phyloP scores from a whole-genome alignment of 2,329 filamentous ascomycete species.

The Diplodia sapinea region DNA sequence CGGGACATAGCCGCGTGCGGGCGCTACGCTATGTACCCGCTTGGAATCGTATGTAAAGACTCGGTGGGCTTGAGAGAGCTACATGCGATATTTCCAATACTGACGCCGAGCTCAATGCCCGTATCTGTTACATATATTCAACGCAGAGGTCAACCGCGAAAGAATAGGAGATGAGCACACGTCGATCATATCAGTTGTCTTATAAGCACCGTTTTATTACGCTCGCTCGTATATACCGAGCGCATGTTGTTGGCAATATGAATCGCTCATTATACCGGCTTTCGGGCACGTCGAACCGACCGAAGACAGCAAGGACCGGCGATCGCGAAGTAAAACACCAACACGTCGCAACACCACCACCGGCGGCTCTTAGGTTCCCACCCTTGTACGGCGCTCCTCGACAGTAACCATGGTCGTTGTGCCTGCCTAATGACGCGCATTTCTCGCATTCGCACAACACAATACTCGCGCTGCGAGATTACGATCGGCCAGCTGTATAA shows the following conservation, averaged over 20 bases:
- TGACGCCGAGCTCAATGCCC: slow-evolving; percentile 13
- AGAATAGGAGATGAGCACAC: slow-evolving; percentile 18
- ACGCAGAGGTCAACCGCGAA: slow-evolving; percentile 1
- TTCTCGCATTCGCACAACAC: slow-evolving; percentile 21
- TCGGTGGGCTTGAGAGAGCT: slow-evolving; percentile 3
- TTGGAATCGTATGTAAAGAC: slow-evolving; percentile 1
- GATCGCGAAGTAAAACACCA: not conserved
- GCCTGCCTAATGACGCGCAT: slow-evolving; percentile 8
- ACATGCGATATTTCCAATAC: slow-evolving; percentile 17
- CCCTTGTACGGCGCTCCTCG: not conserved
- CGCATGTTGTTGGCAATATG: slow-evolving; percentile 5
- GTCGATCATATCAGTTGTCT: not conserved
- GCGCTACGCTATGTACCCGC: slow-evolving; percentile 16
- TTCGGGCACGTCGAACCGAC: slow-evolving; percentile 17
- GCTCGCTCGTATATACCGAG: slow-evolving; percentile 4
- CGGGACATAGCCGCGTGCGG: slow-evolving; percentile 5
- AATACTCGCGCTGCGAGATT: slow-evolving; percentile 14
- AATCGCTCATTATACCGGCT: not conserved
- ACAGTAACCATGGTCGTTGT: slow-evolving; percentile 6
- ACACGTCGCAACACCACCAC: not conserved
- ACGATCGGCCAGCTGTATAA: slow-evolving; percentile 19
- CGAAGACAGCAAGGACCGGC: slow-evolving; percentile 3
- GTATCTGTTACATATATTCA: slow-evolving; percentile 16
- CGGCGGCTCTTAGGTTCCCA: not conserved
- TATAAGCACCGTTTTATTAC: slow-evolving; percentile 12